Base-by-base conservation (phyloP, 2,329 filamentous ascomycete genomes). In the Chaetomiaceae sp. region DNA sequence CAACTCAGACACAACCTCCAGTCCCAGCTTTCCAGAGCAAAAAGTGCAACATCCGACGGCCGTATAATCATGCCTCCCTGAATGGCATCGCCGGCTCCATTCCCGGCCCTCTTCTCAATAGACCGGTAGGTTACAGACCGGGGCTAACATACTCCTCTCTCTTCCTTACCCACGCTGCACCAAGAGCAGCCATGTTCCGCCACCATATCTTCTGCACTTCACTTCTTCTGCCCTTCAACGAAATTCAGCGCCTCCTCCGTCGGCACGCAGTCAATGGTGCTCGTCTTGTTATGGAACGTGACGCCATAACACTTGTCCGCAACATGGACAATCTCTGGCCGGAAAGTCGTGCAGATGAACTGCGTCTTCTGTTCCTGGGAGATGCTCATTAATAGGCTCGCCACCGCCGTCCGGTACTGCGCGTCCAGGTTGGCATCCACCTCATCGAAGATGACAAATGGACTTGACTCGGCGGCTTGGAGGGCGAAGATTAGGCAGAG, bases 401-500 rank as follows among this genome's bases (percentile, higher is more conserved):
- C 94, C 10, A 99, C 94, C 1, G 94, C 92, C 1, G 94, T 96
- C 56, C 94, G 87, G 75, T 99, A 99, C 71, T 99, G 94, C 1
- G 94, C 91, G 69, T 99, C 94, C 21, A 99, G 81, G 68, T 99
- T 99, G 69, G 94, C 94, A 67, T 99, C 94, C 59, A 99, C 96
- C 72, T 99, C 94, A 69, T 99, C 94, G 64, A 99, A 99, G 65
- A 99, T 91, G 69, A 99, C 96, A 78, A 99, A 97, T 1, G 94
- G 94, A 40, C 92, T 95, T 9, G 92, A 94, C 68, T 99, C 94
- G 55, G 92, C 96, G 62, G 91, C 89, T 71, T 99, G 94, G 62
- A 99, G 95, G n/a, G 94, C 94, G 68, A 99, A 99, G 62, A 99
- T 95, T 47, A 99, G 82, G 40, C 94, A 95, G n/a, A 99, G 82